phyloP scores from a whole-genome alignment of 306 rosid genomes.

The Ormosia semicastrata region DNA sequence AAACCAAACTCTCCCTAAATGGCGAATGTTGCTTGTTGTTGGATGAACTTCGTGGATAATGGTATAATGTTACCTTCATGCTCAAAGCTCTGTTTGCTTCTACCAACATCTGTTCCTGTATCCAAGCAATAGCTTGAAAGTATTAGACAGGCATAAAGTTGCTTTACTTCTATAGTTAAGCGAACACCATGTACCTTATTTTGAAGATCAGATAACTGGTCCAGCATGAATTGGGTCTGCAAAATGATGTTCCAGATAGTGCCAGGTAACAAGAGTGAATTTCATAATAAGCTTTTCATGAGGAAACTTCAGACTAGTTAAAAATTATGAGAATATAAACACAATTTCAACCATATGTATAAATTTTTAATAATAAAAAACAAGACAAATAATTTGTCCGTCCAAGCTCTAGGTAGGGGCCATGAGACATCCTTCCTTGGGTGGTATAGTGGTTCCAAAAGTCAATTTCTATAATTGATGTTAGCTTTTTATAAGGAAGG shows the following conservation, averaged over 20 bases:
- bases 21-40: not conserved
- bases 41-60: not conserved
- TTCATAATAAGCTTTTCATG: not conserved
- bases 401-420: too few species aligned
- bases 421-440: too few species aligned
- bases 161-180: not conserved
- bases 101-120: conserved; percentile 76
- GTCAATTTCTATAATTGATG: too few species aligned
- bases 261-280: not conserved
- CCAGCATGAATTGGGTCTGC: conserved; percentile 98
- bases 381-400: not conserved
- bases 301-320: not conserved
- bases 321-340: not conserved
- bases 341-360: not conserved
- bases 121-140: conserved; percentile 1
- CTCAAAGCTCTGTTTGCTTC: conserved; percentile 81
- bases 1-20: not conserved
- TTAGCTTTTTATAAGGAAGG: too few species aligned
- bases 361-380: not conserved
- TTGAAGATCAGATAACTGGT: conserved; percentile 89
- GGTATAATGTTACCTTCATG: conserved; percentile 52
- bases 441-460: too few species aligned
- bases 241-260: conserved; percentile 24
- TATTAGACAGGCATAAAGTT: conserved; percentile 12
- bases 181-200: conserved; percentile 55